Conservation (phyloP, 257 asterid species). For the Ocimum tenuiflorum region DNA sequence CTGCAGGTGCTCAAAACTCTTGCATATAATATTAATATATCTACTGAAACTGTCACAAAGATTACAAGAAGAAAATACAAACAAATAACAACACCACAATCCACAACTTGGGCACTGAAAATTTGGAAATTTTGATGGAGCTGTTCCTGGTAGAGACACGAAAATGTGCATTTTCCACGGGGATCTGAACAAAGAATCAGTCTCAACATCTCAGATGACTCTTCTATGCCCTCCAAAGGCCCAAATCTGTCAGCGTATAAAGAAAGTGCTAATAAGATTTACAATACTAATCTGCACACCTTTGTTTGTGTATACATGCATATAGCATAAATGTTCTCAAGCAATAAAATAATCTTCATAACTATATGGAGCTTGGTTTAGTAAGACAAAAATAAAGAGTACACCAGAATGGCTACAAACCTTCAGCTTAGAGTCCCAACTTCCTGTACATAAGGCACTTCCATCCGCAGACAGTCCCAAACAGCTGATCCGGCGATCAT, state of each 20-base stretch:
- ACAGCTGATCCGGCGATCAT: constrained; percentile 68
- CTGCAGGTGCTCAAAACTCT: constrained; percentile 14
- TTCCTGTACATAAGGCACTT: constrained; percentile 95
- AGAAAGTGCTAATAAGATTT: constrained; percentile 6
- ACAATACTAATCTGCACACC: not conserved
- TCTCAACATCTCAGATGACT: constrained; percentile 46
- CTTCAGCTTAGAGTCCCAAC: constrained; percentile 91
- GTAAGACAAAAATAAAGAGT: no score
- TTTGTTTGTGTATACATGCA: not conserved
- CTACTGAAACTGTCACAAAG: constrained; percentile 25
- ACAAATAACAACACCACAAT: constrained; percentile 19
- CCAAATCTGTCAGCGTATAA: constrained; percentile 65
- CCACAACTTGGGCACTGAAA: constrained; percentile 14
- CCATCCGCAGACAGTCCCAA: constrained; percentile 95
- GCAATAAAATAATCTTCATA: no score
- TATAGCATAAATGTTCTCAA: no score
- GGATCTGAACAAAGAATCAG: constrained; percentile 13
- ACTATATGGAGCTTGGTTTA: no score
- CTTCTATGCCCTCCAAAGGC: constrained; percentile 93
- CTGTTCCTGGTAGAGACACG: not conserved
- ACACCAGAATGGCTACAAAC: constrained; percentile 27
- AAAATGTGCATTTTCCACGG: constrained; percentile 7
- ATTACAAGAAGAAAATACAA: constrained; percentile 18
- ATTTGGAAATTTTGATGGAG: constrained; percentile 16
- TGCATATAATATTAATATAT: constrained; percentile 26